A percentile compares a stretch with the other conserved stretches of the same genome.
These are phyloP conservation scores for Geoglossum glabrum DNA, from an alignment of 495 filamentous ascomycete species.

Conservation along the genomic window DNA sequence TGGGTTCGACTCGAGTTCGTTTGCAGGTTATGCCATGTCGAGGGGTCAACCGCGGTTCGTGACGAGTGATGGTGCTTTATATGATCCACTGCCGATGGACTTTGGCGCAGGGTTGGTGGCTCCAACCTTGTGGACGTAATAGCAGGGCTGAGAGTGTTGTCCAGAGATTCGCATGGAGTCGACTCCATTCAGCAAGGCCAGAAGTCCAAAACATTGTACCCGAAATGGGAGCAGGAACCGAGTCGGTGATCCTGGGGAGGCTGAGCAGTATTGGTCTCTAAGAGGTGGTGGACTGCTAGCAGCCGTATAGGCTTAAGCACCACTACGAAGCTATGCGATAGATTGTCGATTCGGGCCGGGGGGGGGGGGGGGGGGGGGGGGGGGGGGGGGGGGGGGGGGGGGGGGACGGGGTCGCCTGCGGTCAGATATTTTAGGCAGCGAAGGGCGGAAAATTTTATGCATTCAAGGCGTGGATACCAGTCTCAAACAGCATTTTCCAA, in stretches of 20 bases:
- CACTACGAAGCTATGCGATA: not conserved
- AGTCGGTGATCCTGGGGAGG: constrained; percentile 6
- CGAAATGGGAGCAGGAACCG: constrained; percentile 16
- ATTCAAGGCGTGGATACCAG: constrained; percentile 1
- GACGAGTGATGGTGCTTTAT: constrained; percentile 15
- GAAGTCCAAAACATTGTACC: constrained; percentile 19
- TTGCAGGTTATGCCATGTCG: constrained; percentile 15
- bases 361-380: too few species aligned
- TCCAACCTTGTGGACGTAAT: constrained; percentile 17
- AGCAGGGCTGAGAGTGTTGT: constrained; percentile 1
- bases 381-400: too few species aligned
- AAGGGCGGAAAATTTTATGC: not conserved
- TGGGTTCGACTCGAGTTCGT: not conserved
- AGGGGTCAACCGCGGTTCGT: constrained; percentile 24
- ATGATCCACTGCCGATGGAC: constrained; percentile 6
- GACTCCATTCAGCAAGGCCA: constrained; percentile 4
- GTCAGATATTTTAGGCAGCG: not conserved
- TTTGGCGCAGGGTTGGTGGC: constrained; percentile 34
- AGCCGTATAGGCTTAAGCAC: not conserved
- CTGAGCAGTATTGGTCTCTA: constrained; percentile 4
- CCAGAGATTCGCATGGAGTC: not conserved
- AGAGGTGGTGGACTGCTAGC: not conserved
- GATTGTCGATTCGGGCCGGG: not conserved
- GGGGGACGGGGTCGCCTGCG: not conserved
- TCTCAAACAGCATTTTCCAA: not conserved